Conservation (phyloP, 2,329 filamentous ascomycete genomes). For the Sclerotinia sclerotiorum region DNA sequence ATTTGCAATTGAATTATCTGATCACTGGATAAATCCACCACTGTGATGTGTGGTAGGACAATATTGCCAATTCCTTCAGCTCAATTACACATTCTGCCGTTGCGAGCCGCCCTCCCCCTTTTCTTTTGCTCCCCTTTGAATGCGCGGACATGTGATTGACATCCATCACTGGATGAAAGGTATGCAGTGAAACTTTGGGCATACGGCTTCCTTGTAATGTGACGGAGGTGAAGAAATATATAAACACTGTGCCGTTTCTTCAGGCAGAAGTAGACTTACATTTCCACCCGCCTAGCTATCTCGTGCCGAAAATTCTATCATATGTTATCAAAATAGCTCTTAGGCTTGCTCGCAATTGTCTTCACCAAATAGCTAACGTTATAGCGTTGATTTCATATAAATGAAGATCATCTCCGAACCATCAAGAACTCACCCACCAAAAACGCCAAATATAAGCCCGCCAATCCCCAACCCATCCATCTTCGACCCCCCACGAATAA, state of each 20-base stretch:
- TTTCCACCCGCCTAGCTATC: fast-evolving
- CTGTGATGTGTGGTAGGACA: not conserved
- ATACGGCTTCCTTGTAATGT: not conserved
- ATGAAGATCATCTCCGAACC: not conserved
- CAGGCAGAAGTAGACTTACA: not conserved
- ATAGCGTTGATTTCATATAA: not conserved
- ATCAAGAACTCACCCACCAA: conserved; percentile 27
- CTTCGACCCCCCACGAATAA: conserved; percentile 39
- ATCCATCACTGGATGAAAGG: not conserved
- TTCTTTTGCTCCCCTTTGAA: not conserved
- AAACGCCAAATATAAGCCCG: conserved; percentile 41
- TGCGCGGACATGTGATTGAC: not conserved
- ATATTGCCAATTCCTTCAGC: not conserved
- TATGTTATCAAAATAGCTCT: not conserved
- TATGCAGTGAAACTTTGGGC: not conserved
- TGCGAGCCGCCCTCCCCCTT: not conserved
- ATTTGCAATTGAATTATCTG: not conserved
- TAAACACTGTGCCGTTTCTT: not conserved
- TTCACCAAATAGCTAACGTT: fast-evolving
- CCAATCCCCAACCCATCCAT: conserved; percentile 41
- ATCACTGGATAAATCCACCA: not conserved
- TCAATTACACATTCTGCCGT: not conserved
- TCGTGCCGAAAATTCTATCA: not conserved
- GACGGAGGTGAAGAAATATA: not conserved
- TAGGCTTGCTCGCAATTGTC: fast-evolving